Evolutionary conservation across 805 yeast genomes (phyloP), one percentile per base, ranked within the genome.

Genomic region (Hanseniaspora meyeri): DNA sequence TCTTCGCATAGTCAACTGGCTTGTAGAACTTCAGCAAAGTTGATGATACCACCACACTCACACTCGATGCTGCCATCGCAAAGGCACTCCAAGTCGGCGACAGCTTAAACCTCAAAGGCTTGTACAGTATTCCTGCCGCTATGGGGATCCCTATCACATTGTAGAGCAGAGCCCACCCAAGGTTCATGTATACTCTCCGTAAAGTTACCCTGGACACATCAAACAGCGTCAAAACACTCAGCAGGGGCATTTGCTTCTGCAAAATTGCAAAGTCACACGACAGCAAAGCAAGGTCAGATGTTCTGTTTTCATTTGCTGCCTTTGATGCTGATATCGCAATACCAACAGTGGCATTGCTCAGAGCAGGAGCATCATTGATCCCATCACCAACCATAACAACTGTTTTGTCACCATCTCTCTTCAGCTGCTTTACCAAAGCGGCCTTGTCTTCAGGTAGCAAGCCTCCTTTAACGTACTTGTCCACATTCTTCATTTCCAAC

Each of bases 361-460:
- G 70, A 0, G 93, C 87, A 1, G 91, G 91, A 0, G 93, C 88
- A 67, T 86, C 93, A 65, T 85, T 86, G 37, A 85, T 80, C 20
- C 93, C 93, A 63, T 85, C 93, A 10, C 93, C 93, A 9, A 85
- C 82, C 90, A 85, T 84, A 0, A 87, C 89, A 2, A 61, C 61
- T 12, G 42, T 53, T 10, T 51, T 57, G 12, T 24, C 43, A 24
- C 70, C 68, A 2, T 64, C 63, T 1, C 63, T 64, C 3, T 65
- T 62, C 12, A 85, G 72, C 74, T 77, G 72, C 59, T 74, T 71
- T 40, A 85, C 71, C 63, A 79, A 77, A 29, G 72, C 76, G 8
- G 86, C 83, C 66, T 86, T 86, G 56, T 82, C 87, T 53, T 80
- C 81, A 0, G 95, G 93, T 37, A 84, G 71, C 7, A 85, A 90